Evolutionary conservation across 2,329 filamentous ascomycete species (phyloP).

Genomic region (Ophiocordyceps unilateralis): DNA sequence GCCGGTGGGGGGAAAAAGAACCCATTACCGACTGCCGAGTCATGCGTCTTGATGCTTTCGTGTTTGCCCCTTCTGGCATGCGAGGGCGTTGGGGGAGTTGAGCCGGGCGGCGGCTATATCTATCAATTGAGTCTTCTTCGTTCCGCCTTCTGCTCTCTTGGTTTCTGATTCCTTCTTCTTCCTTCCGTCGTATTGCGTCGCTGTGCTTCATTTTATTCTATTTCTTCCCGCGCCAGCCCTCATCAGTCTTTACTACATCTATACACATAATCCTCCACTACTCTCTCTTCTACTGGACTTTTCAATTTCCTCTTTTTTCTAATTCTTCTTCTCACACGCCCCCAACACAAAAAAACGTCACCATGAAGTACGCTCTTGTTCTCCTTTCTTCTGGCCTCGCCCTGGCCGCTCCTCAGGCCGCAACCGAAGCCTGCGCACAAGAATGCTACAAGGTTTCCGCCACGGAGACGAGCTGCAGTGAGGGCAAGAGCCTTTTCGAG

Average conservation of each 20-base stretch:
- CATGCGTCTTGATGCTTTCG: not conserved
- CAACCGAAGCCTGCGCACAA: slow-evolving; percentile 11
- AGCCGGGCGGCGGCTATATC: too few relatives aligned
- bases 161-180: not conserved
- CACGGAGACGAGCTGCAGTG: not conserved
- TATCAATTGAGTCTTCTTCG: not conserved
- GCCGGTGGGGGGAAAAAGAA: not conserved
- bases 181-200: too few relatives aligned
- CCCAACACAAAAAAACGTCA: slow-evolving; percentile 1
- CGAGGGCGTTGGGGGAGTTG: not conserved
- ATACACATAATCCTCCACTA: not conserved
- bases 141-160: not conserved
- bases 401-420: not conserved
- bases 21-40: not conserved
- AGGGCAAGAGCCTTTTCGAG: not conserved
- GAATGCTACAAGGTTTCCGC: slow-evolving; percentile 8
- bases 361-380: slow-evolving; percentile 5
- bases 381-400: slow-evolving; percentile 4
- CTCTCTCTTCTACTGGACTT: too few relatives aligned
- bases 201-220: too few relatives aligned
- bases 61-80: not conserved
- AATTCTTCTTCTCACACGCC: not conserved
- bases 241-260: not conserved
- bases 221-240: too few relatives aligned
- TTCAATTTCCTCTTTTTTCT: not conserved